Evolutionary conservation across 2,329 filamentous ascomycete species (phyloP).

Genomic region (Neurospora sp.): DNA sequence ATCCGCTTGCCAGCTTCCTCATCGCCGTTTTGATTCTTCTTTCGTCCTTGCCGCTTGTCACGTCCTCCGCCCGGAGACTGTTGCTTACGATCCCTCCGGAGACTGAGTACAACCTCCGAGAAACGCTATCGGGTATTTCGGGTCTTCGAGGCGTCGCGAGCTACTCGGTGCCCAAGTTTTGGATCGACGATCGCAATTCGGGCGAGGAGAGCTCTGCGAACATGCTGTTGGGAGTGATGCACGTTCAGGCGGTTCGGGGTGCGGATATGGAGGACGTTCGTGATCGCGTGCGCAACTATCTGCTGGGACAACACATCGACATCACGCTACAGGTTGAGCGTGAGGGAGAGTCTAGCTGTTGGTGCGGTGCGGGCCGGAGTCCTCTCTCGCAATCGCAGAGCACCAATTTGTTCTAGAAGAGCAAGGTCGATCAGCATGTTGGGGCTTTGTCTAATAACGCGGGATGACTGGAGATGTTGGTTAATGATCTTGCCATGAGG

Average conservation of each 20-base stretch:
- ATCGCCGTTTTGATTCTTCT: conserved; percentile 89
- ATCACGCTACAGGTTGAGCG: conserved; percentile 80
- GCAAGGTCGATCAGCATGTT: conserved; percentile 1
- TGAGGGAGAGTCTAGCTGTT: conserved; percentile 61
- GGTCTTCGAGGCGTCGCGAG: conserved; percentile 74
- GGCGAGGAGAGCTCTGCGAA: conserved; percentile 30
- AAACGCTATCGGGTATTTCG: conserved; percentile 73
- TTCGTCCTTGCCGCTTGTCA: conserved; percentile 83
- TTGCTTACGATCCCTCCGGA: conserved; percentile 77
- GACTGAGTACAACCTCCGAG: conserved; percentile 78
- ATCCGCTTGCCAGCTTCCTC: conserved; percentile 85
- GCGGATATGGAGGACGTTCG: conserved; percentile 76
- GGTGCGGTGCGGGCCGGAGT: conserved; percentile 41
- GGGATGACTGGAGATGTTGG: not conserved
- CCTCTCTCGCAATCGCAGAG: conserved; percentile 20
- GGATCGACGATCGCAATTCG: conserved; percentile 63
- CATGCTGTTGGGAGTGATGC: conserved; percentile 71
- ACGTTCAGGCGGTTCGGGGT: conserved; percentile 64
- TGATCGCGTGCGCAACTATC: conserved; percentile 62
- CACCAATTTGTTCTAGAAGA: conserved; percentile 18
- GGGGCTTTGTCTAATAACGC: not conserved
- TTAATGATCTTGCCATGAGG: not conserved
- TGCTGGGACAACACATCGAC: conserved; percentile 63
- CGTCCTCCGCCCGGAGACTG: conserved; percentile 70
- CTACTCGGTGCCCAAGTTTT: conserved; percentile 84